These are phyloP conservation scores for Calonectria hawksworthii DNA, from an alignment of 2,329 filamentous ascomycete species.

Conservation along the genomic window DNA sequence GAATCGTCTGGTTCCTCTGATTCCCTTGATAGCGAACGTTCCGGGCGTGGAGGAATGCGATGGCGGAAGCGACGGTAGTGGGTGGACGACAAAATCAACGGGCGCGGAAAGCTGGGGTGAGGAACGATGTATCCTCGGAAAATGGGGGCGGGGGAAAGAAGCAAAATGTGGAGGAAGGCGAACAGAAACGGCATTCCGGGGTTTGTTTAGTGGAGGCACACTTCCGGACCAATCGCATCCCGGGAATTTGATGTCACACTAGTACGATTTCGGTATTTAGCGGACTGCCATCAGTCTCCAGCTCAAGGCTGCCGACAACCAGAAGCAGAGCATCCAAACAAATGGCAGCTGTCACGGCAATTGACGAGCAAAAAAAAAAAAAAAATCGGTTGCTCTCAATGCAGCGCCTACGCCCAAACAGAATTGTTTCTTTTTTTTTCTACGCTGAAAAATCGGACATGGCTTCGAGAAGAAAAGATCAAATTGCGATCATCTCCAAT, in stretches of 20 bases:
- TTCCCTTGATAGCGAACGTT: conserved; percentile 2
- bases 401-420: too few species aligned
- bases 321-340: background rate
- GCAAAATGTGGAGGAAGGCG: conserved; percentile 29
- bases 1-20: conserved; percentile 23
- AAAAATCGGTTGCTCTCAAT: background rate
- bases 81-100: conserved; percentile 12
- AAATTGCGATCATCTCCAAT: background rate
- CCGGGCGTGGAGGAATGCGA: conserved; percentile 7
- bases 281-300: conserved; percentile 14
- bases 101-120: conserved; percentile 17
- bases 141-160: conserved; percentile 34
- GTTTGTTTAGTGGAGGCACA: conserved; percentile 20
- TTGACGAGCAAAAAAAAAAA: background rate
- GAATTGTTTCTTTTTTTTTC: background rate
- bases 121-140: conserved; percentile 27
- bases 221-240: conserved; percentile 30
- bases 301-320: conserved; percentile 23
- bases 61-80: conserved; percentile 1
- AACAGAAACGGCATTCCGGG: conserved; percentile 23
- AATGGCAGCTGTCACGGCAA: background rate
- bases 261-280: background rate
- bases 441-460: background rate
- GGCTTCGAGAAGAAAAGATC: too few species aligned
- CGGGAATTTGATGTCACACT: conserved; percentile 23